Percentiles rank a stretch among this genome's conserved stretches.
Evolutionary conservation across 2,329 filamentous ascomycete species (phyloP).

Genomic region (Talaromyces albobiverticillius): DNA sequence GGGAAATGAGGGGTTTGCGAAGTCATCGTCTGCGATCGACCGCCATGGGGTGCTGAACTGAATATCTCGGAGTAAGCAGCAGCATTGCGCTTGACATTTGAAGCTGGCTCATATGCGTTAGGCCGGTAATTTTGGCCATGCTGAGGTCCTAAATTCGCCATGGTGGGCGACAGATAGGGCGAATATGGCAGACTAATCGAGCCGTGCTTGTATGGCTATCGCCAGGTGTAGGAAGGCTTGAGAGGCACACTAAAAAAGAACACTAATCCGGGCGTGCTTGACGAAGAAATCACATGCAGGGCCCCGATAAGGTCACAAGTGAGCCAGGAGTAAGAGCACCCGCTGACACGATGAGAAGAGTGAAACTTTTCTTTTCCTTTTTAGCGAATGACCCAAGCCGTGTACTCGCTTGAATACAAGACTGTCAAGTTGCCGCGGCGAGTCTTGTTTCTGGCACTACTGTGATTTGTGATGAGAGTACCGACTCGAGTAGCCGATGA

Average conservation of each 20-base stretch:
- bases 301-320: conserved; percentile 7
- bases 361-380: neutral
- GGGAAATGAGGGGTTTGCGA: conserved; percentile 65
- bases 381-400: neutral
- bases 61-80: conserved; percentile 96
- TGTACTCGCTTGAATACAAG: neutral
- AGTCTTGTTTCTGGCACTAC: neutral
- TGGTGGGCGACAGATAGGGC: conserved; percentile 24
- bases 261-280: neutral
- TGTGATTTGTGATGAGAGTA: neutral
- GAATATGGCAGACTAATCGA: neutral
- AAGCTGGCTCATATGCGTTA: conserved; percentile 51
- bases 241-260: neutral
- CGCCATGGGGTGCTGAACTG: conserved; percentile 77
- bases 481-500: conserved; percentile 1
- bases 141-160: conserved; percentile 65
- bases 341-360: neutral
- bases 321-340: neutral
- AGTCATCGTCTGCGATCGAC: conserved; percentile 93
- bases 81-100: conserved; percentile 71
- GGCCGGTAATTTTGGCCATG: conserved; percentile 60
- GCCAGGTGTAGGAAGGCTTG: conserved; percentile 3
- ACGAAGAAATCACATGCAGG: conserved; percentile 11
- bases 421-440: neutral
- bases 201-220: conserved; percentile 10